Evolutionary conservation across 148 eudicot genomes (phyloP), one percentile per base, ranked within the genome.

Genomic region (Rhododendron ovatum): DNA sequence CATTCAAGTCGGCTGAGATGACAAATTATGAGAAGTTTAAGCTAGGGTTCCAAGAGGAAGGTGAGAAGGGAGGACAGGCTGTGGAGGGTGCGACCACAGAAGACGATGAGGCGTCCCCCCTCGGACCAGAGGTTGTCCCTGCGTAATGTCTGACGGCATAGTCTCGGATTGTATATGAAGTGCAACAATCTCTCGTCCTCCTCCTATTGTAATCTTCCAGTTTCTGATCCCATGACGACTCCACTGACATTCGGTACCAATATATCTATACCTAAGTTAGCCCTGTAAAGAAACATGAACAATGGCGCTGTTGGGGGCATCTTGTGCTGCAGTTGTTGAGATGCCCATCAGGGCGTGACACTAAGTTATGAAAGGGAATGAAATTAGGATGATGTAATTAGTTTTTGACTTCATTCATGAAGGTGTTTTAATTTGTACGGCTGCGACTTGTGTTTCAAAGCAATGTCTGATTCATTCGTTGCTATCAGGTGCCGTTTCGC

Each of bases 21-120:
- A 86, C 98, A 14, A 93, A 96, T 81, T 93, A 95, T 48, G 98
- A 94, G 37, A 93, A 88, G 84, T 95, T 91, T 81, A 93, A 89
- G 91, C 90, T 87, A 85, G 98, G 98, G 13, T 93, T 96, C 61
- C 89, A 87, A 77, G 84, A 88, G 18, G 92, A 93, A 79, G 88
- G 73, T 41, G 89, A 84, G 0, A 88, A 87, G 85, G 82, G 63
- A 26, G 84, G 45, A 45, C 74, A 85, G 39, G 67, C 61, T 3
- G 85, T 39, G 8, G 92, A 90, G 87, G 86, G 87, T 18, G 85
- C 7, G 69, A 87, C 86, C 6, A 14, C 89, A 6, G 91, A 91
- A 80, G 94, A 91, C 48, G 93, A 91, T 53, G 92, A 83, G 30
- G 83, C 92, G 5, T 75, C 96, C 4, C 90, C 98, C 26, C 37